Conservation (phyloP, 2,329 filamentous ascomycete genomes). For the Fusarium graminum region DNA sequence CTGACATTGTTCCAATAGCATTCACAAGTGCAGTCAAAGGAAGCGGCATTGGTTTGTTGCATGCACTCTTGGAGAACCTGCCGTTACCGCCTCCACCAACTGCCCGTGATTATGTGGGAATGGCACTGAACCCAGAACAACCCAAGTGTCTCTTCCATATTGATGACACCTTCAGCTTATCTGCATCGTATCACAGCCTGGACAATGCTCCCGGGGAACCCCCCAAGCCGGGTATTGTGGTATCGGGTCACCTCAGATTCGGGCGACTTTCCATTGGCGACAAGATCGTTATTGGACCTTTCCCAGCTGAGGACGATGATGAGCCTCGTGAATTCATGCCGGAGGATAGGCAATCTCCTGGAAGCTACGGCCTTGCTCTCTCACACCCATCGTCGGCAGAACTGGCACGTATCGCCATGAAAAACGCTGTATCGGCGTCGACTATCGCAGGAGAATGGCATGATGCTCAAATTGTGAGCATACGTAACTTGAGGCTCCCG, state of each 20-base stretch:
- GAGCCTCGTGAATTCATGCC: constrained; percentile 56
- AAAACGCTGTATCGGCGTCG: constrained; percentile 66
- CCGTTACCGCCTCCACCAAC: constrained; percentile 74
- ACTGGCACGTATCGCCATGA: constrained; percentile 64
- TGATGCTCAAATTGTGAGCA: constrained; percentile 82
- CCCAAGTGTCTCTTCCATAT: constrained; percentile 83
- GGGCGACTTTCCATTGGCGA: constrained; percentile 84
- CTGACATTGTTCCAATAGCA: constrained; percentile 80
- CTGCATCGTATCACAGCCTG: constrained; percentile 65
- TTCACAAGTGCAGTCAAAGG: constrained; percentile 90
- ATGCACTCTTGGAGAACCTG: constrained; percentile 82
- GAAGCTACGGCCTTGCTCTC: constrained; percentile 63
- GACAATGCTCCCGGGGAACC: constrained; percentile 29
- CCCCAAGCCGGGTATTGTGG: constrained; percentile 73
- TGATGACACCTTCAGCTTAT: constrained; percentile 87
- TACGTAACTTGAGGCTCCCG: constrained; percentile 87
- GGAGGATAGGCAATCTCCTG: constrained; percentile 62
- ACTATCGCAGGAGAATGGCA: constrained; percentile 79
- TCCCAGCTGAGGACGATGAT: constrained; percentile 69
- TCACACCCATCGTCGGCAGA: constrained; percentile 68
- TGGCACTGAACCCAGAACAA: constrained; percentile 69
- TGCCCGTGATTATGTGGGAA: constrained; percentile 66
- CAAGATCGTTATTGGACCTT: constrained; percentile 82
- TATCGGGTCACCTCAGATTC: constrained; percentile 87
- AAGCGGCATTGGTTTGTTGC: constrained; percentile 82